Evolutionary conservation across 768 basidiomycete genomes (phyloP), one percentile per base, ranked within the genome.

Genomic region (Tulasnella calospora): DNA sequence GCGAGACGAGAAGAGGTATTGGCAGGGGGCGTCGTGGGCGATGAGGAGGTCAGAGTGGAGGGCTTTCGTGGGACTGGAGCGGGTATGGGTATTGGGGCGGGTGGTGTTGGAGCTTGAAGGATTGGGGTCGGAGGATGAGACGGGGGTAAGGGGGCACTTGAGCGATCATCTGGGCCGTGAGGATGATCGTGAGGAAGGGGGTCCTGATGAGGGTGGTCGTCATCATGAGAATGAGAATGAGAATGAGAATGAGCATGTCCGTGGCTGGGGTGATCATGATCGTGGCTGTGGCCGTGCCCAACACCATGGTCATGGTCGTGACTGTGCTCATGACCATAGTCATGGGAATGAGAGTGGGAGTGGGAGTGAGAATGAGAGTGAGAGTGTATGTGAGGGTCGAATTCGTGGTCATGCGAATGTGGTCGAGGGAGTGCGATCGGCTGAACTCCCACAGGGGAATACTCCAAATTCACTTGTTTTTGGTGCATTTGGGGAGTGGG

Each of bases 161-260:
- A 67, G 33, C 74, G 47, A 57, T 51, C 38, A 30, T 57, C 12
- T 23, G 36, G 40, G 6, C 17, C 36, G 17, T 74, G 73, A 41
- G 73, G 47, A 12, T 44, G 41, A 55, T 51, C 44, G 12, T 71
- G 70, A 41, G 38, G 15, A 38, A n/a, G 47, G 67, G 81, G 71
- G 55, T 79, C 70, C 12, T 79, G 51, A 41, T 77, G 71, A 76
- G 69, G 78, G 46, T 77, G 71, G 35, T 72, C 38, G 13, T 72
- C 17, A 27, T 72, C 38, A 30, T 38, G 71, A 40, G 21, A 23
- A 61, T 61, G 57, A 30, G 21, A 17, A 55, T 55, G 51, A 19
- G 51, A 17, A 55, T 55, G 51, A n/a, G 41, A 41, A 13, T 41
- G 70, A 35, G 19, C 5, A 27, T 72, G 71, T n/a, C 47, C 41